Evolutionary conservation across 139 green algal genomes (phyloP).

Genomic region (Micractinium conductrix): DNA sequence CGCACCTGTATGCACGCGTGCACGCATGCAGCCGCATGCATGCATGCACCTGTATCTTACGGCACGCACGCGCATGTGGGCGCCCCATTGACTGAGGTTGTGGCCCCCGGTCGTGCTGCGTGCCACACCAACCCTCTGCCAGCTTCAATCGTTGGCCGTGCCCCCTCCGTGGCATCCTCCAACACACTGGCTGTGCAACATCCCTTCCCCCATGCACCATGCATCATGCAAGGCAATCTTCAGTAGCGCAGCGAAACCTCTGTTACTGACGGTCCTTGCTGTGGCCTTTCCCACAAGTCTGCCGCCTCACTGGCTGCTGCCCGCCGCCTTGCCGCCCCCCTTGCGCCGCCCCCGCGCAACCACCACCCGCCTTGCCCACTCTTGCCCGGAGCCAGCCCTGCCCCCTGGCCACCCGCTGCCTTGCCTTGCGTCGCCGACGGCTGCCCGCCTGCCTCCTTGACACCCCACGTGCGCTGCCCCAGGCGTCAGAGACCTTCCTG

Average conservation of each 20-base stretch:
- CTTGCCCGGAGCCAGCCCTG: background rate
- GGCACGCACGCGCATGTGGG: background rate
- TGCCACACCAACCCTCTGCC: conserved; percentile 1
- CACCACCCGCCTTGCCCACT: background rate
- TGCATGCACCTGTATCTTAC: background rate
- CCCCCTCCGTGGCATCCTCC: conserved; percentile 19
- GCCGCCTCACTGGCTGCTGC: no score
- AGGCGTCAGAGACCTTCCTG: conserved; percentile 78
- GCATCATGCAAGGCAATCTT: no score
- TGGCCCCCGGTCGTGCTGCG: conserved; percentile 11
- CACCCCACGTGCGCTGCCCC: background rate
- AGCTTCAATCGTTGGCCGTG: conserved; percentile 36
- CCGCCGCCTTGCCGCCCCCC: no score
- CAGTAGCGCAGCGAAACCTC: no score
- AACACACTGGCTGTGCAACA: conserved; percentile 31
- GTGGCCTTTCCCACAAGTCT: no score
- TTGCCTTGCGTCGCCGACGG: no score
- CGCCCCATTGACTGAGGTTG: conserved; percentile 29
- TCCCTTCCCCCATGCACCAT: no score
- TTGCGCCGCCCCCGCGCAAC: no score
- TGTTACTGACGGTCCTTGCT: no score
- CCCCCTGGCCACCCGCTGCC: no score
- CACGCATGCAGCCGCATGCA: no score
- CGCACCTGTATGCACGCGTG: no score
- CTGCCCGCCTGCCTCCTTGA: background rate